Conservation (phyloP, 164 flowering plant genomes). For the Vitis labrusca region DNA sequence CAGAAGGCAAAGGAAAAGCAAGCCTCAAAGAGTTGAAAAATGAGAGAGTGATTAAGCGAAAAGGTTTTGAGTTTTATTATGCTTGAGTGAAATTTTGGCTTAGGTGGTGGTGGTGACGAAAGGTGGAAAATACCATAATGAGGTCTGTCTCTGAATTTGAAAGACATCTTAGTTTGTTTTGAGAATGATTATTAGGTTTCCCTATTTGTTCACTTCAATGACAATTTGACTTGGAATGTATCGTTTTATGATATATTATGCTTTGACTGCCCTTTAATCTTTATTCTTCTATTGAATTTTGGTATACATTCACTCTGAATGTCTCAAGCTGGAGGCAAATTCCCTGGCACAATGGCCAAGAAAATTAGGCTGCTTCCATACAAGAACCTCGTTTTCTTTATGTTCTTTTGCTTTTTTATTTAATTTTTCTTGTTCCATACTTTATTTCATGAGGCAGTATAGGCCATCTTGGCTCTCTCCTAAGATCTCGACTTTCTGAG, state of each 20-base stretch:
- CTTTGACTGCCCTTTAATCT: not conserved
- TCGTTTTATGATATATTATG: not conserved
- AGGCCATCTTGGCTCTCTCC: too few relatives aligned
- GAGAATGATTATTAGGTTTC: not conserved
- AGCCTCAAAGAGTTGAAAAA: slow-evolving; percentile 42
- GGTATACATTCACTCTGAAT: too few relatives aligned
- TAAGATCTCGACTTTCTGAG: too few relatives aligned
- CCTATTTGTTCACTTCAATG: not conserved
- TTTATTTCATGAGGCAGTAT: too few relatives aligned
- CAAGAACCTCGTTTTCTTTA: too few relatives aligned
- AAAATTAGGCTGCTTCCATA: too few relatives aligned
- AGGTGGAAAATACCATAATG: not conserved
- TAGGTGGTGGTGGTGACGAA: slow-evolving; percentile 6
- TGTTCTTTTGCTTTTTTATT: too few relatives aligned
- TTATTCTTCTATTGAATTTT: too few relatives aligned
- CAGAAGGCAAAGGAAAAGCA: slow-evolving; percentile 77
- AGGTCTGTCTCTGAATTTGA: slow-evolving; percentile 5
- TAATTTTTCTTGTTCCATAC: too few relatives aligned
- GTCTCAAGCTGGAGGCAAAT: too few relatives aligned
- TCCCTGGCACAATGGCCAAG: too few relatives aligned
- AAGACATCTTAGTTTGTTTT: not conserved
- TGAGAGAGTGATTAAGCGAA: not conserved
- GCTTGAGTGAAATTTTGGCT: slow-evolving; percentile 27
- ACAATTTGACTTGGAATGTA: not conserved
- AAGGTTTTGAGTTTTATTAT: not conserved